phyloP scores from a whole-genome alignment of 352 stramenopile species.

The Globisporangium acanthophoron region DNA sequence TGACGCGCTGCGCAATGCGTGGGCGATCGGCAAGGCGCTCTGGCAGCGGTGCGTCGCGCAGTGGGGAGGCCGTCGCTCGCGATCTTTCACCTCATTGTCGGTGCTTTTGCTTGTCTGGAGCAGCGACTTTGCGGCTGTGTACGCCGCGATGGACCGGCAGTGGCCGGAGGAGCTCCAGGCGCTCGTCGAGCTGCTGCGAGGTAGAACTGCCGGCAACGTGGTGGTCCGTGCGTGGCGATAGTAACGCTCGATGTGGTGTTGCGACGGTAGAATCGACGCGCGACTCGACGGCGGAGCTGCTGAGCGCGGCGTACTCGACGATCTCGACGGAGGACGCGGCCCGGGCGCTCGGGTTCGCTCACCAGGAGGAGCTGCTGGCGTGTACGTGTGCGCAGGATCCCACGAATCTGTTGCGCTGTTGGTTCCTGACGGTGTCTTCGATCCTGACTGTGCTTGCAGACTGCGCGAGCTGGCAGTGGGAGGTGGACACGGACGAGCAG shows the following conservation, averaged over 20 bases:
- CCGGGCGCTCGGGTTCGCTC: slow-evolving; percentile 42
- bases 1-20: slow-evolving; percentile 36
- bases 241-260: not conserved
- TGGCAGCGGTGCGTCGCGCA: slow-evolving; percentile 40
- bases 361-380: slow-evolving; percentile 31
- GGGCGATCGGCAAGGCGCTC: slow-evolving; percentile 60
- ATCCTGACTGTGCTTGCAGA: slow-evolving; percentile 21
- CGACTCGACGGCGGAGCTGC: slow-evolving; percentile 36
- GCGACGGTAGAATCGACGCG: slow-evolving; percentile 41
- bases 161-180: slow-evolving; percentile 36
- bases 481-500: slow-evolving; percentile 25
- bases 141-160: slow-evolving; percentile 45
- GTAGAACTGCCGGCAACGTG: slow-evolving; percentile 11
- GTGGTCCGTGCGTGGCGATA: not conserved
- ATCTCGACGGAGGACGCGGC: slow-evolving; percentile 41
- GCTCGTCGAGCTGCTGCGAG: slow-evolving; percentile 38
- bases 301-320: slow-evolving; percentile 60
- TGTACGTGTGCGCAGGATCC: slow-evolving; percentile 27
- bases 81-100: too few relatives aligned
- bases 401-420: not conserved
- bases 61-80: not conserved
- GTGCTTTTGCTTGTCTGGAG: not conserved
- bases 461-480: slow-evolving; percentile 42
- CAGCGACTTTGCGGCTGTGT: slow-evolving; percentile 46
- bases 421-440: not conserved